Evolutionary conservation across 2,329 filamentous ascomycete species (phyloP), one percentile per base, ranked within the genome.

Genomic region (Zymoseptoria crescenta): DNA sequence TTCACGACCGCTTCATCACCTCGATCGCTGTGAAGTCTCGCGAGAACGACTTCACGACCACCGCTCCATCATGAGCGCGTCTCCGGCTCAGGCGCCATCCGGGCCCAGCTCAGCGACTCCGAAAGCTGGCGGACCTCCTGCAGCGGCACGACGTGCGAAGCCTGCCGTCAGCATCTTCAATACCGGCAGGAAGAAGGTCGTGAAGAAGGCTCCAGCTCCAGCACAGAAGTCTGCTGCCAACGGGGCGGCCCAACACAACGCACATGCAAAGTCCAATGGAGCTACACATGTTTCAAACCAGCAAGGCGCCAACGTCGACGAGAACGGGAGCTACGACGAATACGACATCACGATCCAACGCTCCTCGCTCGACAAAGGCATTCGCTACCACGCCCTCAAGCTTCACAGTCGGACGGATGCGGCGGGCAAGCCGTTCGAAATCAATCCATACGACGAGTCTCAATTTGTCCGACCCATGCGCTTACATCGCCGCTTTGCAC

Each of bases 391-490:
- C 71, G 83, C 96, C 63, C 92, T 96, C 80, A 87, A 89, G 66
- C 86, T 99, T 58, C 81, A 87, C 62, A 78, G 81, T 27, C 55
- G 85, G 85, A 49, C 63, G 13, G 67, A 69, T 29, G 60, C 62
- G n/a, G 62, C 67, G 8, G 66, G 67, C 41, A 59, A 66, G 45
- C 60, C 64, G 2, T 54, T 62, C 5, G 67, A 80, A 79, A 63
- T 76, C 62, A 87, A 88, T 66, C 81, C 85, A 30, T 80, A 90
- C 61, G 87, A 97, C 69, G 86, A 93, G 65, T 79, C 86, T 5
- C 86, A 95, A 55, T 99, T 97, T 71, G 87, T 89, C 19, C 85
- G 91, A 28, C 94, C 94, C 0, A 89, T 97, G 30, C 87, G 90
- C 45, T 78, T 99, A 45, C 92, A 97, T 71, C 86, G 94, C 63